These are phyloP conservation scores for Triticum dicoccoides DNA, from an alignment of 176 grass and related monocot genomes.

Conservation along the genomic window DNA sequence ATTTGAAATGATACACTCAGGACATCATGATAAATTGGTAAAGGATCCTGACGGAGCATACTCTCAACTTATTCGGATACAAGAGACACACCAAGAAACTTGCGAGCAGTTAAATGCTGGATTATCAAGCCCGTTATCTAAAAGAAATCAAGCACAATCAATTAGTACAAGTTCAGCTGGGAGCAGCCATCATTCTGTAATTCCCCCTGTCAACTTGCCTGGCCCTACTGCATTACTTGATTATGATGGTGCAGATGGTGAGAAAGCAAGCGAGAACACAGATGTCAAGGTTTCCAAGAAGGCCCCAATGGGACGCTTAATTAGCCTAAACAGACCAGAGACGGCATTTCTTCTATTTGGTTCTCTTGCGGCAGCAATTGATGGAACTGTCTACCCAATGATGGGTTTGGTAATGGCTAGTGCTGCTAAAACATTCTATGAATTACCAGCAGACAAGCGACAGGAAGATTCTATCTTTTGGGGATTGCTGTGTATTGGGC, in stretches of 20 bases:
- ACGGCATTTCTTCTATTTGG: constrained; percentile 34
- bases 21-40: constrained; percentile 33
- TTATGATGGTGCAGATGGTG: background rate
- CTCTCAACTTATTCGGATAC: constrained; percentile 41
- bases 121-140: constrained; percentile 11
- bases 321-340: constrained; percentile 45
- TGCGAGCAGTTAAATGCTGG: constrained; percentile 8
- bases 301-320: constrained; percentile 26
- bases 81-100: constrained; percentile 26
- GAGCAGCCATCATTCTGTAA: constrained; percentile 2
- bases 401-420: constrained; percentile 38
- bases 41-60: constrained; percentile 33
- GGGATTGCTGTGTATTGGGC: constrained; percentile 33
- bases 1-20: constrained; percentile 4
- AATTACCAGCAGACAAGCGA: constrained; percentile 27
- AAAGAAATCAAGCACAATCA: constrained; percentile 22
- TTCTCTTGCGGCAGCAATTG: constrained; percentile 41
- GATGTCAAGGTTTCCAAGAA: constrained; percentile 16
- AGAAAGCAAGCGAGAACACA: background rate
- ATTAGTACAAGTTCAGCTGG: constrained; percentile 31
- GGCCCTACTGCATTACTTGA: constrained; percentile 16
- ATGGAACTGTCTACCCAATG: constrained; percentile 37
- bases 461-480: constrained; percentile 42
- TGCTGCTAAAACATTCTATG: constrained; percentile 45
- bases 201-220: background rate